Conservation (phyloP, 177 flowering plant species). For the Telopea speciosissima region DNA sequence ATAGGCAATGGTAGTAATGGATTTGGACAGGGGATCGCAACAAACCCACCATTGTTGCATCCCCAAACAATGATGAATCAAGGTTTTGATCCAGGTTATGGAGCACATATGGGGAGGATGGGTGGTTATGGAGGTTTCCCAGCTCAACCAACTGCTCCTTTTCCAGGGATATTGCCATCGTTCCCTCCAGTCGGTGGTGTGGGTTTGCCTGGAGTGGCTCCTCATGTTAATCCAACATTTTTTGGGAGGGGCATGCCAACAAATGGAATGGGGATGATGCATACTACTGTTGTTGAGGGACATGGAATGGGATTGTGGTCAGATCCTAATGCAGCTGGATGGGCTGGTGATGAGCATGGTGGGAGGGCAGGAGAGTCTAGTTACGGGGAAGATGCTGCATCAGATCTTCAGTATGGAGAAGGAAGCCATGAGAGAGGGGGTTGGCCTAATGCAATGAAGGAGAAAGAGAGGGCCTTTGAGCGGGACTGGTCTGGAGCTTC, state of each 20-base stretch:
- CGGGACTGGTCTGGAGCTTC: slow-evolving; percentile 71
- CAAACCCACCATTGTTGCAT: slow-evolving; percentile 53
- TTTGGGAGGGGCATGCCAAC: slow-evolving; percentile 73
- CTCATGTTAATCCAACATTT: slow-evolving; percentile 86
- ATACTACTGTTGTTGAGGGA: slow-evolving; percentile 54
- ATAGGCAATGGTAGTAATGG: slow-evolving; percentile 60
- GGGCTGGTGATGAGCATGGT: slow-evolving; percentile 66
- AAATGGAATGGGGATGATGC: slow-evolving; percentile 84
- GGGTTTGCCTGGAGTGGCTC: slow-evolving; percentile 80
- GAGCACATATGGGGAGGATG: slow-evolving; percentile 69
- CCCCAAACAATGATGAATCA: slow-evolving; percentile 85
- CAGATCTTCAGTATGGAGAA: slow-evolving; percentile 83
- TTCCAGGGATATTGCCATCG: slow-evolving; percentile 60
- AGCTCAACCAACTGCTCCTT: slow-evolving; percentile 52
- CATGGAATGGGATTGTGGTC: slow-evolving; percentile 82
- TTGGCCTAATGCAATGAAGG: slow-evolving; percentile 43
- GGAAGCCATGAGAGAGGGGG: slow-evolving; percentile 65
- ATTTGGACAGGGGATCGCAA: slow-evolving; percentile 57
- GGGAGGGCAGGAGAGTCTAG: slow-evolving; percentile 82
- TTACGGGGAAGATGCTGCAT: slow-evolving; percentile 86
- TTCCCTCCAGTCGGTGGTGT: slow-evolving; percentile 62
- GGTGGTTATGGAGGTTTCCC: slow-evolving; percentile 72
- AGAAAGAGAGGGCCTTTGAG: slow-evolving; percentile 37
- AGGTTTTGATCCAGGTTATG: slow-evolving; percentile 78
- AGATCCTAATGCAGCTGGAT: slow-evolving; percentile 65